Percentiles rank a stretch among this genome's conserved stretches.
These are phyloP conservation scores for Mucor irregularis DNA, from an alignment of 371 early-diverging fungal species.

Conservation along the genomic window DNA sequence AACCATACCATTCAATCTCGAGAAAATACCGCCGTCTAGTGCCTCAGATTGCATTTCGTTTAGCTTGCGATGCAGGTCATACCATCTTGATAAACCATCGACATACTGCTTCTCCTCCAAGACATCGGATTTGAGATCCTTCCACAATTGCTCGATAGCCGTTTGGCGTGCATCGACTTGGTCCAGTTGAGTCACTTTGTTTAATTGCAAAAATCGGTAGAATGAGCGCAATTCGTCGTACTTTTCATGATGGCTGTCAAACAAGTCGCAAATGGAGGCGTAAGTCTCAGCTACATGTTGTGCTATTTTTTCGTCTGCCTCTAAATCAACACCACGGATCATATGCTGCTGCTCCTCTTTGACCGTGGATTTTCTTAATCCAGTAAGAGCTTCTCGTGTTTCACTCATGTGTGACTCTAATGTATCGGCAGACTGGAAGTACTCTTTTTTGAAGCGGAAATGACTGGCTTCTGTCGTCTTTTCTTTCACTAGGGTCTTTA, in stretches of 20 bases:
- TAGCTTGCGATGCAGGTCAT: slow-evolving; percentile 9
- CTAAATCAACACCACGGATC: not conserved
- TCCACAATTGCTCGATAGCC: slow-evolving; percentile 16
- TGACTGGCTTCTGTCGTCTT: slow-evolving; percentile 11
- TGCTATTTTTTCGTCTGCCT: not conserved
- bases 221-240: slow-evolving; percentile 24
- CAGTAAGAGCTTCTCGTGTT: not conserved
- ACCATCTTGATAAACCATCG: not conserved
- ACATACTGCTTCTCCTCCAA: not conserved
- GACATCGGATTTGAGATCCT: slow-evolving; percentile 3
- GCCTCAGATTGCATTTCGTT: slow-evolving; percentile 1
- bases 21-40: not conserved
- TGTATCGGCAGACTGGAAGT: not conserved
- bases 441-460: slow-evolving; percentile 14
- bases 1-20: not conserved
- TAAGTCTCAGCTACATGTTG: not conserved
- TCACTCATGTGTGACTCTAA: not conserved
- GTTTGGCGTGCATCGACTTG: slow-evolving; percentile 8
- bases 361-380: too few relatives aligned
- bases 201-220: slow-evolving; percentile 20
- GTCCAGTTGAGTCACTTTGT: slow-evolving; percentile 13
- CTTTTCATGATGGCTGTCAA: slow-evolving; percentile 14
- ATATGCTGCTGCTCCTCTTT: not conserved
- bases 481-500: slow-evolving; percentile 8
- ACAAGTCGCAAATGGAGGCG: not conserved